Percentiles rank a stretch among this genome's conserved stretches.
phyloP scores from a whole-genome alignment of 352 stramenopile species.

The Globisporangium perplexum region DNA sequence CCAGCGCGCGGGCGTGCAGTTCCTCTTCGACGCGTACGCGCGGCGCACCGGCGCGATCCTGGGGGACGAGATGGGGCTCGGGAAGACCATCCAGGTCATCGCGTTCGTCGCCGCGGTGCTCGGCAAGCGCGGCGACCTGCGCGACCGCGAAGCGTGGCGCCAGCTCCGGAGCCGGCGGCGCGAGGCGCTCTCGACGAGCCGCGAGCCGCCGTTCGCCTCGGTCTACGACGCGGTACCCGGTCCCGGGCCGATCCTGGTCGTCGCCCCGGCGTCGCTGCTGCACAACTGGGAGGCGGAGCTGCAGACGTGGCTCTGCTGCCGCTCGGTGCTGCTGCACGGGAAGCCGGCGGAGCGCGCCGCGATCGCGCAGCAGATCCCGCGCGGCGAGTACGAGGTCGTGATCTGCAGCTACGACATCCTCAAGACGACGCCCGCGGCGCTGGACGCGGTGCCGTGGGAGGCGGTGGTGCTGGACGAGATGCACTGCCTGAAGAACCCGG shows the following conservation, averaged over 20 bases:
- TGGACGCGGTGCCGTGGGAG: slow-evolving; percentile 86
- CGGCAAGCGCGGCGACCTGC: slow-evolving; percentile 89
- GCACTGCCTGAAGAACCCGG: slow-evolving; percentile 97
- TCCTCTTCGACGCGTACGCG: slow-evolving; percentile 53
- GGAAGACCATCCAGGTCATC: slow-evolving; percentile 94
- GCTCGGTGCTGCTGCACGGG: slow-evolving; percentile 55
- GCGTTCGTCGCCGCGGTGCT: slow-evolving; percentile 88
- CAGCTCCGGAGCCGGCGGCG: slow-evolving; percentile 92
- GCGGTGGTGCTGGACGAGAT: slow-evolving; percentile 98
- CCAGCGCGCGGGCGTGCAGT: slow-evolving; percentile 61
- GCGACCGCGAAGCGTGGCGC: slow-evolving; percentile 94
- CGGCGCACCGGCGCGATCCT: slow-evolving; percentile 86
- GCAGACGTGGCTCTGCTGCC: slow-evolving; percentile 90
- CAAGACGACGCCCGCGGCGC: slow-evolving; percentile 83
- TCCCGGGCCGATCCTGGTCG: slow-evolving; percentile 92
- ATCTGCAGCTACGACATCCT: slow-evolving; percentile 88
- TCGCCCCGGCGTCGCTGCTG: slow-evolving; percentile 96
- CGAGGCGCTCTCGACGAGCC: slow-evolving; percentile 11
- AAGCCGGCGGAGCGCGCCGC: slow-evolving; percentile 46
- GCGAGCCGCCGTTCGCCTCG: neutral
- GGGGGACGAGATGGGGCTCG: slow-evolving; percentile 98
- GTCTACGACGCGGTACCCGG: slow-evolving; percentile 19
- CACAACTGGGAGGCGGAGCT: slow-evolving; percentile 99
- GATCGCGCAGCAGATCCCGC: slow-evolving; percentile 52
- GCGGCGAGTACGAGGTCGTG: slow-evolving; percentile 68